Base-by-base conservation (phyloP, 371 early-diverging fungal genomes). In the Parasitella parasitica region DNA sequence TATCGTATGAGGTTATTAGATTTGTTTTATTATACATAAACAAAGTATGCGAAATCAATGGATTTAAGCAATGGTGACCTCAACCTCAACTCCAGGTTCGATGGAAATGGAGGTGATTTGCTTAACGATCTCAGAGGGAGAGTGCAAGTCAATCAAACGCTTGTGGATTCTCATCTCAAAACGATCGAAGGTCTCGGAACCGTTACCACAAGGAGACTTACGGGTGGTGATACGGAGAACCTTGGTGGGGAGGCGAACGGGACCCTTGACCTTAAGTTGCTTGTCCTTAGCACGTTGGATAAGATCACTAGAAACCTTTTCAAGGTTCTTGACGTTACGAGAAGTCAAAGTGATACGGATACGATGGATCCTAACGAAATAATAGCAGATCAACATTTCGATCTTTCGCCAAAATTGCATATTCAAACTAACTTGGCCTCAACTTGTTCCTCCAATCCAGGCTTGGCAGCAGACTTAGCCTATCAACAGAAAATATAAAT, bases 201-300 rank as follows among this genome's bases (percentile, higher is more conserved):
- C 99, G 85, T 99, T 95, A 93, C 99, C 99, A 86, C 94, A 95
- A 77, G 99, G 99, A 56, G 98, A 91, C 90, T 98, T 98, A 76
- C 99, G 93, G 86, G 99, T 98, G 88, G 99, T 97, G 89, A 98
- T 96, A 68, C 87, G 82, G 72, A 98, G 92, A 71, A 89, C 86
- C 93, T 97, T 97, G 90, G 98, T 98, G 76, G 98, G 99, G 71
- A 99, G 87, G 76, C 97, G 96, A 75, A 96, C 96, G 83, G 98
- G 98, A 57, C 98, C 97, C 90, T 96, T 95, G 73, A 98, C 95
- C 85, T 91, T 90, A 69, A 97, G 91, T 71, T 93, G 83, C 93
- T 97, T 96, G 84, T 97, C 97, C 93, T 96, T 97, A 85, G 97
- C 94, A 76, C 96, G 95, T 72, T 90, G 87, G 81, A 97, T 91